Evolutionary conservation across 495 filamentous ascomycete genomes (phyloP).

Genomic region (Penicillium cataractarum): DNA sequence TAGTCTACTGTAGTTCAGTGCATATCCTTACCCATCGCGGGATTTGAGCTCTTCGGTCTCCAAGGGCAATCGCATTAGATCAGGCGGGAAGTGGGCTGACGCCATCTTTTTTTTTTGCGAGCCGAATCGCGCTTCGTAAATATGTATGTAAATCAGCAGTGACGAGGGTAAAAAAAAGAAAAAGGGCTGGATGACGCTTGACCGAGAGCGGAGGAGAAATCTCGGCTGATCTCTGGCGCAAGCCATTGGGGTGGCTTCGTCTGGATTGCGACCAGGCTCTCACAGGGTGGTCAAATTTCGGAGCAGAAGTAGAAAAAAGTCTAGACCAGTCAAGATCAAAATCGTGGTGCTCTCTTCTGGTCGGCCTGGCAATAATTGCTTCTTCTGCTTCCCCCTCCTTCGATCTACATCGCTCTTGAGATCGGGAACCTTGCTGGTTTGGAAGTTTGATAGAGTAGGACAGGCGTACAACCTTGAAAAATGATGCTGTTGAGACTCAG

Average conservation of each 20-base stretch:
- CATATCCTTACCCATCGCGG: slow-evolving; percentile 11
- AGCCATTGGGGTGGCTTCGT: slow-evolving; percentile 11
- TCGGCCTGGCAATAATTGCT: slow-evolving; percentile 22
- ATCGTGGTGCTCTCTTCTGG: slow-evolving; percentile 25
- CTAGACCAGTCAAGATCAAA: slow-evolving; percentile 34
- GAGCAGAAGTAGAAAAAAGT: slow-evolving; percentile 30
- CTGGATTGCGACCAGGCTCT: slow-evolving; percentile 10
- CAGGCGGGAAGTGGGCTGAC: slow-evolving; percentile 24
- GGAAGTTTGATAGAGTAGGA: neutral
- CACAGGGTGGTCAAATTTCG: slow-evolving; percentile 14
- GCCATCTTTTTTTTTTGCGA: slow-evolving; percentile 14
- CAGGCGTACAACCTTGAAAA: neutral
- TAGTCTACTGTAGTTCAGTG: slow-evolving; percentile 4
- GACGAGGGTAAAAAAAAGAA: slow-evolving; percentile 2
- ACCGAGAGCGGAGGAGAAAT: neutral
- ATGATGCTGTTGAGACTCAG: slow-evolving; percentile 16
- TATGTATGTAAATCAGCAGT: neutral
- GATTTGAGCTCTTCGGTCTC: neutral
- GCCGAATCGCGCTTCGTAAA: neutral
- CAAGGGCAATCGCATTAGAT: slow-evolving; percentile 18
- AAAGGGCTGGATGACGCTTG: neutral
- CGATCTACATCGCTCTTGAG: neutral
- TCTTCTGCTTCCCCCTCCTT: slow-evolving; percentile 14
- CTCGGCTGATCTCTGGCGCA: slow-evolving; percentile 10
- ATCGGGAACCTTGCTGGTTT: neutral